A percentile compares a stretch with the other conserved stretches of the same genome.
phyloP scores from a whole-genome alignment of 192 early-diverging fungal genomes.

The Coemansia nantahalensis region DNA sequence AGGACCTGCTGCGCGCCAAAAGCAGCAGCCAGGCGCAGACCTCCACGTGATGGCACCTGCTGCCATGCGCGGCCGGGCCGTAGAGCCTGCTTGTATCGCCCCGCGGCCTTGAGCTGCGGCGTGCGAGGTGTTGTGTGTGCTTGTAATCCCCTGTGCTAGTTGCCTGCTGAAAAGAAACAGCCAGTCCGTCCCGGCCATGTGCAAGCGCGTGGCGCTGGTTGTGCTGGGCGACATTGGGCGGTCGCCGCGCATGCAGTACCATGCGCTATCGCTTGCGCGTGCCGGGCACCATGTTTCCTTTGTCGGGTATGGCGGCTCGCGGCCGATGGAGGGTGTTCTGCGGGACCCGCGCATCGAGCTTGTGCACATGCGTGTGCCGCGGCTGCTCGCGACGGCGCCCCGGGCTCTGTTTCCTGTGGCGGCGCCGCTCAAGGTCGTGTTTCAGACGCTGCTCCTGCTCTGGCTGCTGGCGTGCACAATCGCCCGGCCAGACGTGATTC shows the following conservation, averaged over 20 bases:
- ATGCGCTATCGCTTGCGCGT: slow-evolving; percentile 73
- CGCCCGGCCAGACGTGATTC: slow-evolving; percentile 60
- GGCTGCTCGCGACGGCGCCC: slow-evolving; percentile 57
- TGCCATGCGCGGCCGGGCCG: too few relatives aligned
- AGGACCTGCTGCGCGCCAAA: slow-evolving; percentile 37
- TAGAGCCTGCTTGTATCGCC: too few relatives aligned
- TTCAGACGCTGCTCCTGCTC: slow-evolving; percentile 61
- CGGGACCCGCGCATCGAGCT: slow-evolving; percentile 13
- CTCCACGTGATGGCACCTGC: too few relatives aligned
- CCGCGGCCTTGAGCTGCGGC: too few relatives aligned
- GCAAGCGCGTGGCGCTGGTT: slow-evolving; percentile 35
- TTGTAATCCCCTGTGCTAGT: too few relatives aligned
- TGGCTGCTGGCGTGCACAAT: slow-evolving; percentile 59
- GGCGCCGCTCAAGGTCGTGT: slow-evolving; percentile 66
- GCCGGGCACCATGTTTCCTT: slow-evolving; percentile 73
- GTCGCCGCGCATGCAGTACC: slow-evolving; percentile 91
- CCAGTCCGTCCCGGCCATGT: too few relatives aligned
- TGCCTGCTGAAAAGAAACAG: too few relatives aligned
- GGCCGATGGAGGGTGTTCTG: slow-evolving; percentile 32
- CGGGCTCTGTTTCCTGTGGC: slow-evolving; percentile 61
- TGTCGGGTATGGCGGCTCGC: slow-evolving; percentile 74
- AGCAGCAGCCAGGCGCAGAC: slow-evolving; percentile 15
- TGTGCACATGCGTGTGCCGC: slow-evolving; percentile 24
- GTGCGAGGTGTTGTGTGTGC: too few relatives aligned
- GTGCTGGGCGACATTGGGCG: slow-evolving; percentile 84